Base-by-base conservation (phyloP, 257 asterid genomes). In the Cynanchum wilfordii region DNA sequence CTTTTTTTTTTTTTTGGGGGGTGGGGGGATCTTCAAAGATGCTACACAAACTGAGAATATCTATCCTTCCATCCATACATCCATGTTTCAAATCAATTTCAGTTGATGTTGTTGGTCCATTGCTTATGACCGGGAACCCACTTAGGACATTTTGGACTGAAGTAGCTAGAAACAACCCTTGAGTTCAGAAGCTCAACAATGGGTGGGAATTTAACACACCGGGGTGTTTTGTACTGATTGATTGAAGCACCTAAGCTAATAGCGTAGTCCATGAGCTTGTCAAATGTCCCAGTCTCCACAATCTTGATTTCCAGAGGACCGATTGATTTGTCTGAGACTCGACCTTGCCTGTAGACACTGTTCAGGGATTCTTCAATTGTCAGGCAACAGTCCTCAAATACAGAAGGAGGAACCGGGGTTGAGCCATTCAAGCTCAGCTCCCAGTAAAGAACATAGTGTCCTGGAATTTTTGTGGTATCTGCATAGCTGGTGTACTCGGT, bases 221-320 rank as follows among this genome's bases (percentile, higher is more conserved):
- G 56, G 1, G 98, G 98, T 5, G 98, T 86, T 77, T 92, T 92
- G 78, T 92, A 92, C 90, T 92, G 96, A 22, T 92, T 92, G 10
- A 92, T 90, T 9, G 97, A 90, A 3, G 98, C 97, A 24, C 98
- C 98, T 24, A 85, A 71, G 77, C 91, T 87, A 24, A 93, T 89
- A 5, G 98, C 96, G 68, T 88, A 89, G 73, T 93, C 98, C 98
- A 93, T 93, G 1, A 93, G 87, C 88, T 90, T 93, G 45, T 93
- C 98, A 73, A 93, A 93, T 0, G 97, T 89, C 1, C 98, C 97
- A 0, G 9, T 36, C 16, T 91, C 91, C 59, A 93, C 96, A 54
- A 89, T 82, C 83, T 86, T 88, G 88, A 93, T 89, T 83, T 93
- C 98, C 3, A 93, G 86, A 0, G 98, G 88, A 1, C 98, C 98